Evolutionary conservation across 2,329 filamentous ascomycete genomes (phyloP), one percentile per base, ranked within the genome.

Genomic region (Cercospora sesami): DNA sequence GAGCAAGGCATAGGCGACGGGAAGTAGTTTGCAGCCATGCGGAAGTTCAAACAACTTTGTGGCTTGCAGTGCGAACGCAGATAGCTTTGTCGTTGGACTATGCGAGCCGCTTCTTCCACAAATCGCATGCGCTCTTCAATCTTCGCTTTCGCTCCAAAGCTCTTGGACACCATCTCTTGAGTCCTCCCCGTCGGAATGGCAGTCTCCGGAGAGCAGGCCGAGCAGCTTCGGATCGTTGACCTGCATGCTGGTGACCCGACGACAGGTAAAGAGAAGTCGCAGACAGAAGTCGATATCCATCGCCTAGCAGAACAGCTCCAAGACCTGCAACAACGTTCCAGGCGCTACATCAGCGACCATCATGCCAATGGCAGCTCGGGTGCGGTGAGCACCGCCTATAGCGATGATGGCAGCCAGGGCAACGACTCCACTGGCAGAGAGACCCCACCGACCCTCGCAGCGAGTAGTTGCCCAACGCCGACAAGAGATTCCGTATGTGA

Each of bases 321-420:
- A 60, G 61, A 66, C 28, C 51, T 70, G 7, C 60, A 67, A 31
- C 66, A 57, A 12, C 63, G 55, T 16, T 66, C 69, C 33, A 65
- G 60, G 58, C 64, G 60, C 21, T 68, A 63, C 48, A 45, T 68
- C 36, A 51, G 45, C 18, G 59, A 66, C 36, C 66, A 68, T 18
- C 60, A 64, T 60, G 31, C 51, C 39, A 42, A 53, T 39, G 62
- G 65, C 28, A 63, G 68, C 63, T 64, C 67, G 36, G 63, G 51
- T 30, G 61, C 66, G 16, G 67, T 66, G 30, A 69, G 68, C 53
- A 60, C 64, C 55, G 60, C 61, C 28, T 60, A 65, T 30, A 69
- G 68, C 18, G 68, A 69, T 45, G 65, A 67, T 63, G 68, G 60
- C 2, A 67, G 68, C 53, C 63, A 60, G 58, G 60, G 65, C 28